Conservation (phyloP, 345 rosid genomes). For the Arabidopsis suecica region DNA sequence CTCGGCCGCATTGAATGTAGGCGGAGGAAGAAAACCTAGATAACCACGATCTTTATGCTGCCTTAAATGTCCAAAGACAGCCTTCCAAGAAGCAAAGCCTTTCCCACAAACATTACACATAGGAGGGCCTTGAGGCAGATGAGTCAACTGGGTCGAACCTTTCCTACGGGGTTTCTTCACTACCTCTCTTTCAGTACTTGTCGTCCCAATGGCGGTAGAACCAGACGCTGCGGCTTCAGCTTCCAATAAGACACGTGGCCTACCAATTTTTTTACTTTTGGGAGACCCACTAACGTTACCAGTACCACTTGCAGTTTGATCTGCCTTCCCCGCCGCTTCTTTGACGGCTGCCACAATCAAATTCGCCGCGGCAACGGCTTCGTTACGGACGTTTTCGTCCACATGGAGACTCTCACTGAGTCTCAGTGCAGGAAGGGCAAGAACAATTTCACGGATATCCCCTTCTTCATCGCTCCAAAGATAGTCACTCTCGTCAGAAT, state of each 20-base stretch:
- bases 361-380: neutral
- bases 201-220: neutral
- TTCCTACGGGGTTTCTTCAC: neutral
- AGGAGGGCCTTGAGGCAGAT: slow-evolving; percentile 4
- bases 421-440: neutral
- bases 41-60: neutral
- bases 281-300: neutral
- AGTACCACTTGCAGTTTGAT: neutral
- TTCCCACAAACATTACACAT: slow-evolving; percentile 5
- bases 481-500: neutral
- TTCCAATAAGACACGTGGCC: neutral
- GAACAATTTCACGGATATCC: neutral
- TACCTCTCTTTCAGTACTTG: neutral
- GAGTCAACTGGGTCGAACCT: neutral
- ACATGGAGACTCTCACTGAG: neutral
- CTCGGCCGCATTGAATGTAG: neutral
- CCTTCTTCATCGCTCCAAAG: slow-evolving; percentile 4
- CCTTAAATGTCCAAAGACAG: slow-evolving; percentile 21
- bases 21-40: neutral
- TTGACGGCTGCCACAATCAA: neutral
- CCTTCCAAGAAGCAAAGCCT: slow-evolving; percentile 13
- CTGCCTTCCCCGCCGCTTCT: neutral
- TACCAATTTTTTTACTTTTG: neutral
- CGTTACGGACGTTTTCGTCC: neutral
- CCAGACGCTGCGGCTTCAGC: neutral